Conservation (phyloP, 495 filamentous ascomycete species). For the Podospora appendiculata region DNA sequence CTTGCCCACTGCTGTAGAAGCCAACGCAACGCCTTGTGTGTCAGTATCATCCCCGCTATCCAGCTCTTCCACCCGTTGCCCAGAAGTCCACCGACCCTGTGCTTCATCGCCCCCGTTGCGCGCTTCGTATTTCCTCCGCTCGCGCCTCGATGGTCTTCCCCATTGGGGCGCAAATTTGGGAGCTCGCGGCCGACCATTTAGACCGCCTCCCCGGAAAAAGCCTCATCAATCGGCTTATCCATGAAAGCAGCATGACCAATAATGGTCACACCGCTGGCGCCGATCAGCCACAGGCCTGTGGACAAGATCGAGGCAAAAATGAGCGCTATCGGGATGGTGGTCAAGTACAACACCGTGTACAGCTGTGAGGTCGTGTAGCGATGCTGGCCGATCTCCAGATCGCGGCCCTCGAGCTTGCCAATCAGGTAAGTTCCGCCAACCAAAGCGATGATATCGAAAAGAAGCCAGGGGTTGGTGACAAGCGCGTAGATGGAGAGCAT, state of each 20-base stretch:
- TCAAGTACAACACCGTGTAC: constrained; percentile 77
- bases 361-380: constrained; percentile 87
- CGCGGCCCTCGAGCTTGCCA: constrained; percentile 74
- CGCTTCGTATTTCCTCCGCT: constrained; percentile 53
- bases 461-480: constrained; percentile 70
- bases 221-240: constrained; percentile 99
- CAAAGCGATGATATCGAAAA: constrained; percentile 88
- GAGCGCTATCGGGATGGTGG: constrained; percentile 76
- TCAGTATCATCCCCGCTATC: constrained; percentile 55
- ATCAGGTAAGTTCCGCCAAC: constrained; percentile 82
- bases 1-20: constrained; percentile 24
- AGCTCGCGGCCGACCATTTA: constrained; percentile 99
- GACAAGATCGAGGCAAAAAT: constrained; percentile 65
- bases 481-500: constrained; percentile 95
- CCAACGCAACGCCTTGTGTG: constrained; percentile 50
- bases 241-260: constrained; percentile 91
- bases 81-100: constrained; percentile 35
- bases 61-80: constrained; percentile 56
- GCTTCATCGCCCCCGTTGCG: constrained; percentile 45
- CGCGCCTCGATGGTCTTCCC: constrained; percentile 96
- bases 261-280: constrained; percentile 83
- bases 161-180: constrained; percentile 89
- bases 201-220: constrained; percentile 99
- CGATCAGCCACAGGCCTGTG: constrained; percentile 89
- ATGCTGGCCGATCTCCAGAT: constrained; percentile 76